Evolutionary conservation across 2,329 filamentous ascomycete species (phyloP).

Genomic region (Colletotrichum kahawae): DNA sequence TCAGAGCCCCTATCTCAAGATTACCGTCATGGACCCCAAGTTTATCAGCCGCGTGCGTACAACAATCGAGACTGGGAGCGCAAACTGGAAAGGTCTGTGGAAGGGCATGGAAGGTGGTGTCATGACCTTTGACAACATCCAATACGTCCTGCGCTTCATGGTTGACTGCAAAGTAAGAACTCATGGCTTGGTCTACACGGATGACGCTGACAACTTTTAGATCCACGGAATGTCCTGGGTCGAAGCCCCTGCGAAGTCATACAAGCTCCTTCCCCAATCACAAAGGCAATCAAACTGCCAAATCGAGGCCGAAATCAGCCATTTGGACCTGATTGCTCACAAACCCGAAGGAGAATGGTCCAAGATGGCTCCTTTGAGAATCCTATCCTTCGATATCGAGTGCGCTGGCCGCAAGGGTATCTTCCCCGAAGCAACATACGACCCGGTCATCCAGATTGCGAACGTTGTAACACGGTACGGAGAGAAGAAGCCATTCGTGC

Average conservation of each 20-base stretch:
- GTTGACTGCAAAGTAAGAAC: conserved; percentile 81
- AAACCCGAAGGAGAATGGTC: conserved; percentile 92
- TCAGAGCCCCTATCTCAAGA: conserved; percentile 90
- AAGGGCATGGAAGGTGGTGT: conserved; percentile 71
- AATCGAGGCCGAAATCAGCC: conserved; percentile 88
- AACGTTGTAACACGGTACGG: conserved; percentile 95
- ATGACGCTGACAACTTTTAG: conserved; percentile 38
- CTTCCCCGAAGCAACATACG: conserved; percentile 89
- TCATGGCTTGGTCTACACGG: neutral
- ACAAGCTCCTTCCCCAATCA: conserved; percentile 69
- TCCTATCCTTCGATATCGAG: conserved; percentile 97
- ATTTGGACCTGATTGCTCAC: conserved; percentile 84
- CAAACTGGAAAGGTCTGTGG: conserved; percentile 95
- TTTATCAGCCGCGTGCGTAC: conserved; percentile 77
- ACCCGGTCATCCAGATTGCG: conserved; percentile 97
- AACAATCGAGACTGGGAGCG: conserved; percentile 74
- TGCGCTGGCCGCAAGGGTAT: conserved; percentile 97
- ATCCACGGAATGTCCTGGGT: conserved; percentile 98
- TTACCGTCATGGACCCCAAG: conserved; percentile 90
- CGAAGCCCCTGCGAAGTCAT: conserved; percentile 77
- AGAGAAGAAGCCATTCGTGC: conserved; percentile 92
- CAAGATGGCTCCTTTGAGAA: conserved; percentile 93
- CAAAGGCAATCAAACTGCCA: conserved; percentile 91
- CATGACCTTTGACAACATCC: conserved; percentile 93
- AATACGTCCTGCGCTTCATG: conserved; percentile 97